Conservation (phyloP, 1,284 basidiomycete species). For the Spongiforma sp. region DNA sequence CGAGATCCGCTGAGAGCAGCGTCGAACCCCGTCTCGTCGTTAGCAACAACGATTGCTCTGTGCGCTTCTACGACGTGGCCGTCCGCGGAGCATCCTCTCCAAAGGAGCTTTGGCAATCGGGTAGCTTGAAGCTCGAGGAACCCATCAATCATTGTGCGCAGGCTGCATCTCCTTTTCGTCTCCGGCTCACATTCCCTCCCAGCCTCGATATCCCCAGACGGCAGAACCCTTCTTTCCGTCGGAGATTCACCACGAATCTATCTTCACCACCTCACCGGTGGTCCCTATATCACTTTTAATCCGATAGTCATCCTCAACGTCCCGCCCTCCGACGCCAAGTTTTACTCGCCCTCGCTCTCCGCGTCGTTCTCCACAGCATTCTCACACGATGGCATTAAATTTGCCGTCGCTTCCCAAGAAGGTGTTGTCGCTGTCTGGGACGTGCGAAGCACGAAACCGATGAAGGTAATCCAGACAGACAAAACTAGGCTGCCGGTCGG, state of each 20-base stretch:
- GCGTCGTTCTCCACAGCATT: slow-evolving; percentile 88
- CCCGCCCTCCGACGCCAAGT: slow-evolving; percentile 52
- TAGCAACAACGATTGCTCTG: slow-evolving; percentile 82
- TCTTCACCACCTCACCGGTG: slow-evolving; percentile 71
- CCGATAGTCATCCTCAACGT: slow-evolving; percentile 61
- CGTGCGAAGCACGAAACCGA: slow-evolving; percentile 70
- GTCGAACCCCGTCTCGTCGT: slow-evolving; percentile 77
- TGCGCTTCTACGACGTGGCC: slow-evolving; percentile 78
- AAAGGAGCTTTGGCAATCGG: slow-evolving; percentile 53
- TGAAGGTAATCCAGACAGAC: slow-evolving; percentile 68
- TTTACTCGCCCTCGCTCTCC: slow-evolving; percentile 52
- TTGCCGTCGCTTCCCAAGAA: slow-evolving; percentile 87
- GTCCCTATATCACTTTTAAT: slow-evolving; percentile 58
- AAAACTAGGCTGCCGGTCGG: slow-evolving; percentile 45
- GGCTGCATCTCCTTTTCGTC: slow-evolving; percentile 38
- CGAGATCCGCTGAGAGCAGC: slow-evolving; percentile 59
- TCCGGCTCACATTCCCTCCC: slow-evolving; percentile 12
- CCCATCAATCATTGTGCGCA: slow-evolving; percentile 70
- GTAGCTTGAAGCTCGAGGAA: slow-evolving; percentile 64
- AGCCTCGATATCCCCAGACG: slow-evolving; percentile 88
- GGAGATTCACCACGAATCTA: slow-evolving; percentile 86
- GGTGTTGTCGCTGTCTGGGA: slow-evolving; percentile 84
- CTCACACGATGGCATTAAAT: slow-evolving; percentile 79
- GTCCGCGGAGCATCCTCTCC: slow-evolving; percentile 49
- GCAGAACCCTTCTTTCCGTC: slow-evolving; percentile 81